Evolutionary conservation across 2,329 filamentous ascomycete species (phyloP), one percentile per base, ranked within the genome.

Genomic region (Biscogniauxia sp.): DNA sequence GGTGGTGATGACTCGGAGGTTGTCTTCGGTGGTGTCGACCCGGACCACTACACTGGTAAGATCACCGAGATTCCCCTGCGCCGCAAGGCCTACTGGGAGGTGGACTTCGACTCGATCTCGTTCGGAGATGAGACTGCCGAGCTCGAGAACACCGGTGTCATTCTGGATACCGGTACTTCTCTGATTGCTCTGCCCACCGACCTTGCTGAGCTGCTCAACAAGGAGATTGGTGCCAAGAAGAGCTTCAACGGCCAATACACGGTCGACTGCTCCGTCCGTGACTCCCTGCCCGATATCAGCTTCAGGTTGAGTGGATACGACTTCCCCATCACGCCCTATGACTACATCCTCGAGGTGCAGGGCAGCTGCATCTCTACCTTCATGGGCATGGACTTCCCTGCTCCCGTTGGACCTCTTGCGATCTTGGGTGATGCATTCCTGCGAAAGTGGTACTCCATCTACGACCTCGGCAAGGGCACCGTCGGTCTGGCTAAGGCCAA

Each of bases 71-170:
- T 99, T 69, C 95, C 95, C 58, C 87, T 99, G 70, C 92, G 95
- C 78, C 92, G 95, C 76, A 98, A 98, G 89, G 95, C 95, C 55
- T 99, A 99, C 86, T 99, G 95, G 95, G 95, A 99, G 85, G 94
- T 99, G 59, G 93, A 98, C 73, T 88, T 99, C 64, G 89, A 98
- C 73, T 84, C 92, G 66, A 95, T 99, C 79, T 88, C 90, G 59
- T 92, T 97, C 66, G 96, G 95, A 70, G 85, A 93, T 57, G 86
- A 91, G 74, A 88, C 87, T 68, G 93, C 93, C 63, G 90, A 97
- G 77, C 88, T 98, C 66, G 94, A 98, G 67, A 87, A 92, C 83
- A 97, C 93, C 61, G 96, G 95, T 80, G 92, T 93, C 71, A 97
- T 99, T 68, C 91, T 99, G 63, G 95, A 99, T 84, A 99, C 95